Evolutionary conservation across 2,329 filamentous ascomycete genomes (phyloP), one percentile per base, ranked within the genome.

Genomic region (Colletotrichum cordylinicola): DNA sequence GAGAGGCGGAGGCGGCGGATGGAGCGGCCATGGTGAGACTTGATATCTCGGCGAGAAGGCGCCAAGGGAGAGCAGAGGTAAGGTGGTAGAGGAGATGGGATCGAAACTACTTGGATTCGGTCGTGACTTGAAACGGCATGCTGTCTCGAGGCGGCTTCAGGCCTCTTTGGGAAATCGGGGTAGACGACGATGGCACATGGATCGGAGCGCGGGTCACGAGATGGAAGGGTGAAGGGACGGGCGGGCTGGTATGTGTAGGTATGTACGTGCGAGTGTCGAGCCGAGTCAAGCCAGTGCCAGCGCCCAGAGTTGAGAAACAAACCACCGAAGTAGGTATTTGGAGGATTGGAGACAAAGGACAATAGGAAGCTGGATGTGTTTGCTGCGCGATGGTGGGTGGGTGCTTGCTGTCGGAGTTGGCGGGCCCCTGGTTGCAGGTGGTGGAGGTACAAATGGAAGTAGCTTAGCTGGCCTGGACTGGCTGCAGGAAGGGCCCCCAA

Each of bases 41-140:
- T 73, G 62, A 67, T 75, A 58, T 67, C 62, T 72, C 24, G 24
- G 69, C 35, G 43, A 21, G 33, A 62, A 67, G 35, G n/a, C 21
- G 48, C 29, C 37, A 31, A 18, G 65, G 12, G 9, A 56, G 43
- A 35, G 29, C 31, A 43, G 33, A 27, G 48, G 12, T 33, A 65
- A 56, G 43, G 43, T 37, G 21, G 18, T 62, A 66, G 24, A 21
- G 43, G 31, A 74, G 58, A 76, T 69, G 29, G 65, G 65, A 74
- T 76, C 65, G 58, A 73, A 55, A 64, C 64, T 76, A 76, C 60
- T 39, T 75, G 61, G 66, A 70, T 58, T 71, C 52, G 58, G 56
- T 64, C 24, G 61, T 52, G 74, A 70, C 62, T 70, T 76, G 74
- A 76, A 76, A 76, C 71, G 72, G 72, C 72, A 76, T 76, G 74